A percentile compares a stretch with the other conserved stretches of the same genome.
Conservation (phyloP, 768 basidiomycete species). For the Arthromyces matolae region DNA sequence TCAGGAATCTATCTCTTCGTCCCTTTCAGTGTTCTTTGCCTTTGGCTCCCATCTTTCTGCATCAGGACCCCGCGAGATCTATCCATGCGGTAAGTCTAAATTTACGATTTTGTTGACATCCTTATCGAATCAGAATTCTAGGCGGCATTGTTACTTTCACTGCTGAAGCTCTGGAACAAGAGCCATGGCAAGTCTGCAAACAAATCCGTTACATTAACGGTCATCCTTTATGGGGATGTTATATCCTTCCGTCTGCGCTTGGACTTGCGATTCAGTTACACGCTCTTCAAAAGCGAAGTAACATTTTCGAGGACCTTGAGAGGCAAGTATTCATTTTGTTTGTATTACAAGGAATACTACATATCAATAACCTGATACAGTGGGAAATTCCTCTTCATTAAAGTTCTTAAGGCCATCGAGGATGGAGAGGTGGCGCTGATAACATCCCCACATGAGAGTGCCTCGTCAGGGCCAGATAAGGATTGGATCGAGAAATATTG, state of each 20-base stretch:
- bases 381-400: conserved; percentile 34
- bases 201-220: conserved; percentile 49
- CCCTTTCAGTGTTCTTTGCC: conserved; percentile 52
- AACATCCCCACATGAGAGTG: conserved; percentile 37
- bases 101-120: not conserved
- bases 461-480: conserved; percentile 15
- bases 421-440: conserved; percentile 54
- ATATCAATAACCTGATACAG: conserved; percentile 22
- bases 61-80: conserved; percentile 56
- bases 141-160: conserved; percentile 76
- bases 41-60: conserved; percentile 63
- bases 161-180: conserved; percentile 53
- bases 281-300: conserved; percentile 26
- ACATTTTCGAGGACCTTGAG: conserved; percentile 39
- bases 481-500: conserved; percentile 40
- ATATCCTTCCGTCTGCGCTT: conserved; percentile 60
- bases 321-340: conserved; percentile 25
- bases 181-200: conserved; percentile 44
- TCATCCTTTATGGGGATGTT: conserved; percentile 68
- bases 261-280: conserved; percentile 47
- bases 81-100: conserved; percentile 52
- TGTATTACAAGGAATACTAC: not conserved
- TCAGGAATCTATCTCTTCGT: conserved; percentile 40
- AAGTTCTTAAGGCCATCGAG: conserved; percentile 46
- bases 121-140: conserved; percentile 19